These are phyloP conservation scores for Corniculantispora saksenae DNA, from an alignment of 2,329 filamentous ascomycete genomes.

Conservation along the genomic window DNA sequence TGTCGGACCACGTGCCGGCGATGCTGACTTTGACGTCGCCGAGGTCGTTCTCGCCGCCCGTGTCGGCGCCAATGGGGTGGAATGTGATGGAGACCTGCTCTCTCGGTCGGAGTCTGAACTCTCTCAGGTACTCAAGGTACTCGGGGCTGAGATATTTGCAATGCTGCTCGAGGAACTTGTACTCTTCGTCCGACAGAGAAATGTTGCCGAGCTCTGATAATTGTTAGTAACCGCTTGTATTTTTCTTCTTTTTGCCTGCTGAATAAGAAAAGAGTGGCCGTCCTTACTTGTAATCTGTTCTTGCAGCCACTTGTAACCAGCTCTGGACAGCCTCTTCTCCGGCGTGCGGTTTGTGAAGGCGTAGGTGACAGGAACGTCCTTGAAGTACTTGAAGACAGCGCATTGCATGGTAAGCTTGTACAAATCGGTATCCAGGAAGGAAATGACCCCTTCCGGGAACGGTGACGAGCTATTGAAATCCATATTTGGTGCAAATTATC, in stretches of 20 bases:
- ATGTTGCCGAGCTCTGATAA: conserved; percentile 78
- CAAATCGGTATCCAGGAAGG: conserved; percentile 78
- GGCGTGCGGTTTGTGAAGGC: conserved; percentile 94
- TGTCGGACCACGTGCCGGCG: conserved; percentile 86
- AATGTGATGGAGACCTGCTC: conserved; percentile 79
- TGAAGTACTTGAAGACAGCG: conserved; percentile 90
- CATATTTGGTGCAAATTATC: conserved; percentile 41
- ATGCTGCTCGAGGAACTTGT: conserved; percentile 72
- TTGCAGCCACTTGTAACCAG: conserved; percentile 82
- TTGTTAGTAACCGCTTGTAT: conserved; percentile 4
- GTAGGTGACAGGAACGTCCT: conserved; percentile 80
- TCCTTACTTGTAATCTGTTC: conserved; percentile 74
- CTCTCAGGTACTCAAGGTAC: conserved; percentile 80
- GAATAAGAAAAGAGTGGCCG: neutral
- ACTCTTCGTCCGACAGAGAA: conserved; percentile 75
- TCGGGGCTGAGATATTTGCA: conserved; percentile 78
- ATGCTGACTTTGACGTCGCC: conserved; percentile 79
- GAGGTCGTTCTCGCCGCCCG: conserved; percentile 62
- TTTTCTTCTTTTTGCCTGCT: neutral
- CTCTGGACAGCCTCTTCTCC: conserved; percentile 84
- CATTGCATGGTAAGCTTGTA: conserved; percentile 99
- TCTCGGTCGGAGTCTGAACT: conserved; percentile 77
- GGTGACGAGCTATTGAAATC: conserved; percentile 67
- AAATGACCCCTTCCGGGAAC: conserved; percentile 75
- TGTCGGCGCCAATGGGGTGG: conserved; percentile 53